Evolutionary conservation across 495 filamentous ascomycete species (phyloP), one percentile per base, ranked within the genome.

Genomic region (Chaetomium cochliodes): DNA sequence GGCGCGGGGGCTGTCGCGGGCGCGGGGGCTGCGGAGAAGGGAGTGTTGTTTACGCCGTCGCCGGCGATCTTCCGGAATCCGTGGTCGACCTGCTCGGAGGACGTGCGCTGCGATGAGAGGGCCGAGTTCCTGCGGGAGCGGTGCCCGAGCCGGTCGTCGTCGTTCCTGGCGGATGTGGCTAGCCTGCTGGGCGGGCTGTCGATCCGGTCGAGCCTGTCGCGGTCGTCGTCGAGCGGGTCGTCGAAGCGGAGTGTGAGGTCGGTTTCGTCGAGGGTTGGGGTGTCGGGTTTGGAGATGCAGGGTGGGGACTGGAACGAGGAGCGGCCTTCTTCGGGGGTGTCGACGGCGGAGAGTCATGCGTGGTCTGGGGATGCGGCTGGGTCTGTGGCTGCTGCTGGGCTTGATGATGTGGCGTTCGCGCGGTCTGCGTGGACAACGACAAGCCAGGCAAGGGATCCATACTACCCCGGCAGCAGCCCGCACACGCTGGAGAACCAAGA

Each of bases 171-270:
- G 6, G 66, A 65, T 13, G 62, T 52, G 22, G 62, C 58, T 1
- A 58, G 62, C 50, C n/a, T 68, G 41, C 13, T 68, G 37, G 56
- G 57, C 37, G 65, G 65, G 12, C 50, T 67, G 18, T 67, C 65
- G 11, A 64, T 67, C 15, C 57, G 61, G 13, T 67, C 61, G 25
- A 60, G 65, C 20, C 39, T 56, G 0, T 63, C 61, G 2, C 53
- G 52, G 8, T 66, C 65, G 8, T 66, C 65, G 44, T 58, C 51
- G 8, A 62, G 50, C 50, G 53, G 51, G 7, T 66, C 52, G 20
- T 53, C 59, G 3, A 33, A 46, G 2, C 41, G 51, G 44, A 66
- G 61, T n/a, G 16, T 30, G 42, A 50, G 64, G 13, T 63, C 65
- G 44, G 39, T 57, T 30, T 26, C 53, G 16, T 41, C 44, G 4